Evolutionary conservation across 441 rosid species (phyloP), one percentile per base, ranked within the genome.

Genomic region (Erodium moschatum): DNA sequence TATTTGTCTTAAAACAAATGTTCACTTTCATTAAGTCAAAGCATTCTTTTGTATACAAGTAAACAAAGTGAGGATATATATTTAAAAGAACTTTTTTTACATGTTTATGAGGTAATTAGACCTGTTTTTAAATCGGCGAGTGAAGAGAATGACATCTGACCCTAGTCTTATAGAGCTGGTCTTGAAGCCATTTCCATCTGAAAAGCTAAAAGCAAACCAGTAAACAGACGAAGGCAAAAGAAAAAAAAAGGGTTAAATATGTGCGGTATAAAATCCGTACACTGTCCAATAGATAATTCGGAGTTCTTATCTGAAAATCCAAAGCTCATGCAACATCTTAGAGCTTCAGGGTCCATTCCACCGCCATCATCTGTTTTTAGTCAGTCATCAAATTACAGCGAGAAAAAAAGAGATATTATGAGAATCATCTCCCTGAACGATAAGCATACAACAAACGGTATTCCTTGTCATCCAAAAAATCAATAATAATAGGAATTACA

Each of bases 141-240:
- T 69, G 64, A 74, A 74, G 38, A 74, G 73, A 66, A 74, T 65
- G 29, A 65, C 73, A 69, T 74, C 77, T 65, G 77, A 70, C 46
- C 77, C 70, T 11, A 74, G 67, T 68, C 77, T 74, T 69, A 74
- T 74, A 11, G 73, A 69, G 66, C 73, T 74, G 6, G 77, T 69
- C 67, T 74, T 74, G 64, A 74, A 74, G 35, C 77, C 77, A 66
- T 74, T 74, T 56, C 77, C 77, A 69, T 69, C 77, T 74, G 69
- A 12, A 66, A 42, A 19, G 70, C 66, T 63, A 66, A 7, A 24
- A 19, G 56, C 4, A 38, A 66, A 66, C n/a, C 20, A 46, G 33
- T 64, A 44, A 63, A 64, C 12, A n/a, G 38, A 65, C 4, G 18
- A 76, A 61, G 38, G 24, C 33, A 50, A 33, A 11, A 18, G 42